These are phyloP conservation scores for Cladosporium halotolerans DNA, from an alignment of 2,329 filamentous ascomycete species.

Conservation along the genomic window DNA sequence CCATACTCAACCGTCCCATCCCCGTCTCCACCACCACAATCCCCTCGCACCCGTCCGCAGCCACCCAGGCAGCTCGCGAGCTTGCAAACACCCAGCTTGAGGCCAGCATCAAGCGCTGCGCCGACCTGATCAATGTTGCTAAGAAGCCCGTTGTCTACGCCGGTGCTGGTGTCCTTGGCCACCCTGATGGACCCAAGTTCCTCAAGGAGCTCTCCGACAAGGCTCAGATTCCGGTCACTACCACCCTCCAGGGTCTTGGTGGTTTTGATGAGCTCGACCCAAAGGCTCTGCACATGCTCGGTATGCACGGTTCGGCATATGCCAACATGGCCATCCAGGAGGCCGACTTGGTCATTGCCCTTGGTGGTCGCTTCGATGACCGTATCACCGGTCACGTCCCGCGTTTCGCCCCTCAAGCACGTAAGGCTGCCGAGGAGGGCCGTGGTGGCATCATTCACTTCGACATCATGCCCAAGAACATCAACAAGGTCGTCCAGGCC, in stretches of 20 bases:
- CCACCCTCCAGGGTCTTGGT: slow-evolving; percentile 88
- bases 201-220: slow-evolving; percentile 86
- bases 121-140: slow-evolving; percentile 74
- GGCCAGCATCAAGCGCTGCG: slow-evolving; percentile 67
- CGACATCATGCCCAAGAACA: slow-evolving; percentile 99
- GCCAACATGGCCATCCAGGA: slow-evolving; percentile 98
- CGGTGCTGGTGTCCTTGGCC: slow-evolving; percentile 79
- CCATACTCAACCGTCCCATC: slow-evolving; percentile 75
- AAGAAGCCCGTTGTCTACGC: slow-evolving; percentile 96
- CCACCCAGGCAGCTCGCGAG: slow-evolving; percentile 73
- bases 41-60: slow-evolving; percentile 77
- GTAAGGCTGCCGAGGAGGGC: slow-evolving; percentile 72
- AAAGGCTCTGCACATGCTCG: slow-evolving; percentile 95
- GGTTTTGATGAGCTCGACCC: slow-evolving; percentile 88
- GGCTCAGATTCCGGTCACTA: slow-evolving; percentile 87
- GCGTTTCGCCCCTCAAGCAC: slow-evolving; percentile 86
- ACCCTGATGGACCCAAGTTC: slow-evolving; percentile 69
- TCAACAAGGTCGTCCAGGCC: slow-evolving; percentile 98
- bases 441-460: slow-evolving; percentile 96
- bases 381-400: slow-evolving; percentile 76
- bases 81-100: slow-evolving; percentile 66
- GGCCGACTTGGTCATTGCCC: slow-evolving; percentile 88
- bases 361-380: slow-evolving; percentile 92
- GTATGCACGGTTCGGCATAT: slow-evolving; percentile 95
- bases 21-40: slow-evolving; percentile 63